These are phyloP conservation scores for Haberlea rhodopensis DNA, from an alignment of 257 asterid genomes.

Conservation along the genomic window DNA sequence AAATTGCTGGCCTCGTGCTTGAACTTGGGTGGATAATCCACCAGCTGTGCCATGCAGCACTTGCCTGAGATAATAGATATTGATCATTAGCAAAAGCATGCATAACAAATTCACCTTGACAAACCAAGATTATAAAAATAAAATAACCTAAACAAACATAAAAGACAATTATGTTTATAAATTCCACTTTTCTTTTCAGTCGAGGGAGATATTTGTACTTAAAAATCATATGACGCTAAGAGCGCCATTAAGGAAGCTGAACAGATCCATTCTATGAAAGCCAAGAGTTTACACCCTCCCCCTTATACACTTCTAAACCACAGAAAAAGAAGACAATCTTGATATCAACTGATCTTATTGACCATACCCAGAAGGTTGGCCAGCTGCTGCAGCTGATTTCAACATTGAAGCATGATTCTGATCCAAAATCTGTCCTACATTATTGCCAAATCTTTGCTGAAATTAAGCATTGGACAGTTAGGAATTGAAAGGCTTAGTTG, in stretches of 20 bases:
- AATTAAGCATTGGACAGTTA: constrained; percentile 23
- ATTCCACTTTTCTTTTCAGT: neutral
- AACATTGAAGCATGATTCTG: constrained; percentile 79
- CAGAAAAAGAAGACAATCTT: constrained; percentile 4
- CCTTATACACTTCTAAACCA: constrained; percentile 8
- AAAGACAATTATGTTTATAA: too few relatives aligned
- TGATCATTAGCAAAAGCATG: constrained; percentile 14
- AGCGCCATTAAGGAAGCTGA: neutral
- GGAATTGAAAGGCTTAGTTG: too few relatives aligned
- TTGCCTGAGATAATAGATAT: constrained; percentile 60
- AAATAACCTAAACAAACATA: too few relatives aligned
- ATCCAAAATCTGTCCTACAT: constrained; percentile 72
- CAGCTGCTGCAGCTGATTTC: constrained; percentile 80
- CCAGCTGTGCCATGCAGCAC: constrained; percentile 77
- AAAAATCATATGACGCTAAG: neutral
- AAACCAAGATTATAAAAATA: too few relatives aligned
- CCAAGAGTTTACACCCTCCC: neutral
- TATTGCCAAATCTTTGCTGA: constrained; percentile 93
- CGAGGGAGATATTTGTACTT: neutral
- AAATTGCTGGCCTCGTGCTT: constrained; percentile 84
- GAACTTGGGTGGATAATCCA: constrained; percentile 90
- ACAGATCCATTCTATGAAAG: neutral
- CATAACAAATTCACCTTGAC: constrained; percentile 13
- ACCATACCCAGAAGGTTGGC: constrained; percentile 84
- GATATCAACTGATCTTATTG: constrained; percentile 16